Conservation (phyloP, 1,284 basidiomycete genomes). For the Malassezia brasiliensis region DNA sequence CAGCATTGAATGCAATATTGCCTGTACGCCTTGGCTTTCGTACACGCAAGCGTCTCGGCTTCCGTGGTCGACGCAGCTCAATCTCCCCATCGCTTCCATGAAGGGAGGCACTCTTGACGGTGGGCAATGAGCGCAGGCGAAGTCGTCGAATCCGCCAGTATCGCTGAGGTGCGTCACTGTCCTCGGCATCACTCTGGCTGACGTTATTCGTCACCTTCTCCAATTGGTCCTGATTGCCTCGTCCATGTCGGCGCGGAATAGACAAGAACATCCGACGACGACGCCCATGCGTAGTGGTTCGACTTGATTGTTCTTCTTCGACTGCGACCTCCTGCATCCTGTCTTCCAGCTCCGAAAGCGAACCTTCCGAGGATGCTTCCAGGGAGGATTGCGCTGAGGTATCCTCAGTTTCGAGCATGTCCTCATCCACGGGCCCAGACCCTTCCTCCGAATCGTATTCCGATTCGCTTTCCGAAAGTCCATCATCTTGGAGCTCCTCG, state of each 20-base stretch:
- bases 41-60: neutral
- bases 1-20: constrained; percentile 54
- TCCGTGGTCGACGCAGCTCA: neutral
- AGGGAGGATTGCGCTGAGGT: no score
- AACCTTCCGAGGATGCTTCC: no score
- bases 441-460: neutral
- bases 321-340: no score
- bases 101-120: neutral
- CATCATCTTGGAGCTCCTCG: constrained; percentile 7
- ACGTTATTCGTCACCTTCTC: no score
- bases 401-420: no score
- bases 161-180: neutral
- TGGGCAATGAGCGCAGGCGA: neutral
- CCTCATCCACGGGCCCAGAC: neutral
- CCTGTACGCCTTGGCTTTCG: neutral
- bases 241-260: no score
- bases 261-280: no score
- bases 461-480: neutral
- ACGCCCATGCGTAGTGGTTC: no score
- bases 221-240: no score
- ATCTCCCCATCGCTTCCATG: neutral
- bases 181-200: neutral
- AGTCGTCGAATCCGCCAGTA: neutral
- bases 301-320: no score
- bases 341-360: no score